phyloP scores from a whole-genome alignment of 495 filamentous ascomycete species.

The Achaetomiella virescens region DNA sequence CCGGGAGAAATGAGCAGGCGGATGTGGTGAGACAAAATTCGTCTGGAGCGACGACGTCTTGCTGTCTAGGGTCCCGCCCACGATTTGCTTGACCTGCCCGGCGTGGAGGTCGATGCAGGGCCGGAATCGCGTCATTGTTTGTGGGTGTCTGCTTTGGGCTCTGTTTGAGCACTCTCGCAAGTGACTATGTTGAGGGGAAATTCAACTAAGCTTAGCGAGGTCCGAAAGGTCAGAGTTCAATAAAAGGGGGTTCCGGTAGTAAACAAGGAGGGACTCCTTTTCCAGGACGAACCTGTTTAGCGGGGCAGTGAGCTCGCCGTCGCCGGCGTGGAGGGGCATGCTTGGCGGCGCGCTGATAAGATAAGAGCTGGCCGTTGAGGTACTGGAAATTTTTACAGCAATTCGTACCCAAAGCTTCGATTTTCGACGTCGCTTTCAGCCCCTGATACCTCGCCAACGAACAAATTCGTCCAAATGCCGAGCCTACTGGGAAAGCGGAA shows the following conservation, averaged over 20 bases:
- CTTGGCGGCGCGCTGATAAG: constrained; percentile 16
- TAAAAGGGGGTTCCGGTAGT: too few relatives aligned
- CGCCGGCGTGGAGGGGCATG: constrained; percentile 8
- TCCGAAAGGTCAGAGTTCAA: too few relatives aligned
- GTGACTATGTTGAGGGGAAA: too few relatives aligned
- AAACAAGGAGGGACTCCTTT: too few relatives aligned
- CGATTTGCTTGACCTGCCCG: constrained; percentile 95
- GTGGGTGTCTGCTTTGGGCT: neutral
- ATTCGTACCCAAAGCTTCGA: neutral
- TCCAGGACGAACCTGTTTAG: neutral
- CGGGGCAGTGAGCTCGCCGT: neutral
- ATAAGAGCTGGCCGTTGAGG: constrained; percentile 15
- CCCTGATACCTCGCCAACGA: neutral
- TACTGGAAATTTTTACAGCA: constrained; percentile 6
- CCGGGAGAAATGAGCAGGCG: constrained; percentile 69
- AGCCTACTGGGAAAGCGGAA: constrained; percentile 42
- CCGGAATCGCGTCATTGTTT: constrained; percentile 88
- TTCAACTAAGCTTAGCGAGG: too few relatives aligned
- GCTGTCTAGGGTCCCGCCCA: constrained; percentile 80
- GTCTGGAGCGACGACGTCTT: constrained; percentile 65
- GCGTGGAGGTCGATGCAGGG: constrained; percentile 97
- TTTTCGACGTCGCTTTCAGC: neutral
- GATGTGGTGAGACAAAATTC: constrained; percentile 80
- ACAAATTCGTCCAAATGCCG: constrained; percentile 24
- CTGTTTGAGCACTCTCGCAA: too few relatives aligned